Evolutionary conservation across 1,284 basidiomycete genomes (phyloP).

Genomic region (Puccinia hordei): DNA sequence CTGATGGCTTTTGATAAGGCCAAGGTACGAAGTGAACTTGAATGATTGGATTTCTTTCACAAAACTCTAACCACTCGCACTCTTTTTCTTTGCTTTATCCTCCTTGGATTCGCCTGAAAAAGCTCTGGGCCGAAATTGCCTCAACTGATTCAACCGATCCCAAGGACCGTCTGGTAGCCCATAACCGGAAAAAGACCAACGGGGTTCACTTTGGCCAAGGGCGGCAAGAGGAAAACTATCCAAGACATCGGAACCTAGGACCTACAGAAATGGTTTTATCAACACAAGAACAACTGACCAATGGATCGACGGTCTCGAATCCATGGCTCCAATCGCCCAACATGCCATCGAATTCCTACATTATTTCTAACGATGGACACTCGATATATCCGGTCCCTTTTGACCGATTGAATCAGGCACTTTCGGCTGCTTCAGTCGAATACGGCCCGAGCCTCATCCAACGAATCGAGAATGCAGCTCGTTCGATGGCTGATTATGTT

Average conservation of each 20-base stretch:
- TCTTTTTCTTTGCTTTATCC: background rate
- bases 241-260: conserved; percentile 31
- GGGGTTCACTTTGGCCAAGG: background rate
- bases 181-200: conserved; percentile 46
- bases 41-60: background rate
- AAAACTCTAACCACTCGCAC: background rate
- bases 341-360: background rate
- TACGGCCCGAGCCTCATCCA: conserved; percentile 42
- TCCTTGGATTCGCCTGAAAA: background rate
- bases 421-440: conserved; percentile 29
- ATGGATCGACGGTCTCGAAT: conserved; percentile 33
- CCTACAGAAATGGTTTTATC: conserved; percentile 46
- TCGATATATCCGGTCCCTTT: conserved; percentile 40
- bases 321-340: conserved; percentile 19
- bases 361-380: conserved; percentile 32
- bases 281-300: conserved; percentile 40
- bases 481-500: conserved; percentile 37
- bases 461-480: conserved; percentile 41
- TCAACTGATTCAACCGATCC: conserved; percentile 43
- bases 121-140: conserved; percentile 49
- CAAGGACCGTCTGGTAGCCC: conserved; percentile 34
- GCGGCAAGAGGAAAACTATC: background rate
- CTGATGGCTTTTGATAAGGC: conserved; percentile 49
- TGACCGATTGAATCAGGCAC: conserved; percentile 35
- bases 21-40: conserved; percentile 20